These are phyloP conservation scores for Kwoniella sp. DNA, from an alignment of 768 basidiomycete species.

Conservation along the genomic window DNA sequence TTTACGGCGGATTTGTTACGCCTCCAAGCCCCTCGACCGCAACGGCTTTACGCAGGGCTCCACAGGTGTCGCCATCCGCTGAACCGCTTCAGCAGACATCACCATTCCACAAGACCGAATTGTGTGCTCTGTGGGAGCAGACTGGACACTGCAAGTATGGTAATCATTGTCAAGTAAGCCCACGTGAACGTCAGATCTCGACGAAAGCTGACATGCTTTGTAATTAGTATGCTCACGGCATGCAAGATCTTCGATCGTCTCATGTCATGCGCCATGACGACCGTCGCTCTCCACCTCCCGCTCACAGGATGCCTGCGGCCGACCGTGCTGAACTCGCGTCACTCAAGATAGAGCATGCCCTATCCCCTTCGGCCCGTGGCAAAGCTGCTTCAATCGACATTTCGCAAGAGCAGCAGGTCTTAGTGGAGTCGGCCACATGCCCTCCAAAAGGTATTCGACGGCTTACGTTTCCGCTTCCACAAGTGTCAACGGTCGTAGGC, in stretches of 20 bases:
- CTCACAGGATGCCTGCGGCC: neutral
- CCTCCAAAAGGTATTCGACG: too few relatives aligned
- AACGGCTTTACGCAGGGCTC: neutral
- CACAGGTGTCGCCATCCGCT: neutral
- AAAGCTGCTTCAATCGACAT: neutral
- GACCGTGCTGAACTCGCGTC: neutral
- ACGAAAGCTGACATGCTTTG: neutral
- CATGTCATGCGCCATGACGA: neutral
- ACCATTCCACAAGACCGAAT: constrained; percentile 36
- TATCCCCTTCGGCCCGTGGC: neutral
- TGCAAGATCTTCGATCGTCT: constrained; percentile 9
- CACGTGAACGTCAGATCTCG: neutral
- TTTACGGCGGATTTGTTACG: neutral
- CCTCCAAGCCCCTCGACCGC: neutral
- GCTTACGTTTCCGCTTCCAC: constrained; percentile 4
- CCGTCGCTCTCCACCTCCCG: neutral
- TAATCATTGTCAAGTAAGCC: constrained; percentile 32
- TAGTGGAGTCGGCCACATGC: neutral
- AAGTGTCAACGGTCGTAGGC: neutral
- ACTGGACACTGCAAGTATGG: constrained; percentile 32
- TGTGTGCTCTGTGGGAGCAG: constrained; percentile 30
- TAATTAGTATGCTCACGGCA: constrained; percentile 17
- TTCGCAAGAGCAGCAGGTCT: neutral
- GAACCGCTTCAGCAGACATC: neutral
- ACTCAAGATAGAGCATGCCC: neutral